These are phyloP conservation scores for Diaporthe amygdali DNA, from an alignment of 2,329 filamentous ascomycete species.

Conservation along the genomic window DNA sequence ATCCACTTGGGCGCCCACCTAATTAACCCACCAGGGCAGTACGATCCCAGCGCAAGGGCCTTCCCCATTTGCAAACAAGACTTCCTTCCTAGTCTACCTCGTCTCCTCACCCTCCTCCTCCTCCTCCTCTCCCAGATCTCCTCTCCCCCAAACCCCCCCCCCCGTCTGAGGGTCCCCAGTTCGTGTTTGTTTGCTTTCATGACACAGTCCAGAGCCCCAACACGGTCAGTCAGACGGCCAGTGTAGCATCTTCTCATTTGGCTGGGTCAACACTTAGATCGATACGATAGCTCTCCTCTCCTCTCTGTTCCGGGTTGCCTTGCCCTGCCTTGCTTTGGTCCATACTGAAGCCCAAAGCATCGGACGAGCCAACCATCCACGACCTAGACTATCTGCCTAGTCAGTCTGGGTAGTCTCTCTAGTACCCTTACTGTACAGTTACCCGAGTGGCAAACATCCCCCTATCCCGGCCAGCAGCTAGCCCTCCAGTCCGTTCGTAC, in stretches of 20 bases:
- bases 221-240: not conserved
- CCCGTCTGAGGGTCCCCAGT: not conserved
- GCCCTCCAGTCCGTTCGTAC: not conserved
- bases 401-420: not conserved
- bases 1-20: not conserved
- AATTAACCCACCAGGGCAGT: not conserved
- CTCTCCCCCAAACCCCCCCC: too few species aligned
- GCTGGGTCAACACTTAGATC: not conserved
- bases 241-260: not conserved
- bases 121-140: not conserved
- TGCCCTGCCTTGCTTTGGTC: not conserved
- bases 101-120: not conserved
- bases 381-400: not conserved
- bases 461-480: not conserved
- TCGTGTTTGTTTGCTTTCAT: constrained; percentile 9
- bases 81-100: too few species aligned
- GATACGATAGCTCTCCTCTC: not conserved
- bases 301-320: not conserved
- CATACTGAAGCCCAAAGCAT: not conserved
- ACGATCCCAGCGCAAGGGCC: not conserved
- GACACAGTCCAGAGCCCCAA: not conserved
- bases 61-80: constrained; percentile 14
- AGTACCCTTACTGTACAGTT: not conserved
- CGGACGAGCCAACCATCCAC: not conserved
- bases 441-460: not conserved